Conservation (phyloP, 371 early-diverging fungal species). For the Umbelopsis sp. region DNA sequence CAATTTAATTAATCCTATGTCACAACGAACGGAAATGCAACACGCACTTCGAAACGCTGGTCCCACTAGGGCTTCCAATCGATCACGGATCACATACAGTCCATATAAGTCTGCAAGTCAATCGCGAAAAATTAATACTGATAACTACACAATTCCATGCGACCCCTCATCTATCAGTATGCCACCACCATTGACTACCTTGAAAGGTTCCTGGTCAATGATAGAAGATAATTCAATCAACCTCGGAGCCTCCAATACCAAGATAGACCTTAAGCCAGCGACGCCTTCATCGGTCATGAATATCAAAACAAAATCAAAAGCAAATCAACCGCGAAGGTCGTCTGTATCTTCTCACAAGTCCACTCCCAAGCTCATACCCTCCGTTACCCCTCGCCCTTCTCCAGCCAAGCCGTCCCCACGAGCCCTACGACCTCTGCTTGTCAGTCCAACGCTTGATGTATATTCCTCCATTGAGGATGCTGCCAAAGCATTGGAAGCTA, state of each 20-base stretch:
- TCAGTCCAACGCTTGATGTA: conserved; percentile 42
- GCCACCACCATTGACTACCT: not conserved
- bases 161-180: not conserved
- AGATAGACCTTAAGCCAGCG: conserved; percentile 4
- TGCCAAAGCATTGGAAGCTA: conserved; percentile 65
- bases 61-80: not conserved
- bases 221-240: not conserved
- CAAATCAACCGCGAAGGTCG: not conserved
- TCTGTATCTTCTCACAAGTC: not conserved
- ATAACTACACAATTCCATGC: not conserved
- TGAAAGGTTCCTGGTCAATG: conserved; percentile 13
- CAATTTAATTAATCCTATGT: not conserved
- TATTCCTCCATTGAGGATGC: conserved; percentile 37
- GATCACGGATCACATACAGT: not conserved
- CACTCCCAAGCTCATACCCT: not conserved
- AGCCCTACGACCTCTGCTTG: conserved; percentile 44
- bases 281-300: conserved; percentile 6
- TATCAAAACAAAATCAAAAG: not conserved
- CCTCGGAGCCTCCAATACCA: not conserved
- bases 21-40: not conserved
- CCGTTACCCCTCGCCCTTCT: not conserved
- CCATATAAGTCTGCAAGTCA: not conserved
- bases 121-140: not conserved
- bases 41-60: not conserved
- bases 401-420: conserved; percentile 37